Evolutionary conservation across 352 stramenopile genomes (phyloP), one percentile per base, ranked within the genome.

Genomic region (Globisporangium barbulae): DNA sequence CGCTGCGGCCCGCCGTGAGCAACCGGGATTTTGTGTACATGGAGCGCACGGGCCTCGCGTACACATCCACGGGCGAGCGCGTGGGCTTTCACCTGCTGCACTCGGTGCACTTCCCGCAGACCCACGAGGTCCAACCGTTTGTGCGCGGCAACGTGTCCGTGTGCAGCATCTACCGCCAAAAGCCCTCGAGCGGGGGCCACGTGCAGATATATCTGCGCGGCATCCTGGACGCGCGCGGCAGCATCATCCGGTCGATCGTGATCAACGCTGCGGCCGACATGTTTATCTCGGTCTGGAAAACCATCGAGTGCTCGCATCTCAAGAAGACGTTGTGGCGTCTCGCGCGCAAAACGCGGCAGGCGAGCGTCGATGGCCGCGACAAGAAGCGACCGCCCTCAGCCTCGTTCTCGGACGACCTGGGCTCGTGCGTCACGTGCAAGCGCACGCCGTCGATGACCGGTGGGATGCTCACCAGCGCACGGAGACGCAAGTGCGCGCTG

Each of bases 21-120:
- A 53, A 39, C 15, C 64, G 59, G 21, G 57, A 69, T 41, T 69
- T 68, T 17, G 64, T 69, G 28, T 65, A 57, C 35, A 54, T 69
- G 28, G 64, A 63, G 8, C 30, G 35, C 17, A 62, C 52, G 5
- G 59, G 64, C 30, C 48, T 67, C 19, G 30, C n/a, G 3, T 25
- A n/a, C 64, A 67, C 31, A 15, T 28, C 41, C 30, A 10, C 41
- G 5, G 64, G 57, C 4, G 54, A 68, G 37, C 31, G 62, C 9
- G 30, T 68, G 13, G 62, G 62, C n/a, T 68, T 58, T 19, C 52
- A 68, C 31, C 9, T 68, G 30, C 22, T 68, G 55, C 62, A 68
- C 35, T 68, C 62, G 15, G 25, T 68, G 15, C 22, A 56, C 5
- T 59, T 64, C 8, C 59, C 59, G 5, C 28, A 48, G 21, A 31